Percentiles rank a stretch among this genome's conserved stretches.
phyloP scores from a whole-genome alignment of 2,329 filamentous ascomycete genomes.

The Aspergillus costaricaensis region DNA sequence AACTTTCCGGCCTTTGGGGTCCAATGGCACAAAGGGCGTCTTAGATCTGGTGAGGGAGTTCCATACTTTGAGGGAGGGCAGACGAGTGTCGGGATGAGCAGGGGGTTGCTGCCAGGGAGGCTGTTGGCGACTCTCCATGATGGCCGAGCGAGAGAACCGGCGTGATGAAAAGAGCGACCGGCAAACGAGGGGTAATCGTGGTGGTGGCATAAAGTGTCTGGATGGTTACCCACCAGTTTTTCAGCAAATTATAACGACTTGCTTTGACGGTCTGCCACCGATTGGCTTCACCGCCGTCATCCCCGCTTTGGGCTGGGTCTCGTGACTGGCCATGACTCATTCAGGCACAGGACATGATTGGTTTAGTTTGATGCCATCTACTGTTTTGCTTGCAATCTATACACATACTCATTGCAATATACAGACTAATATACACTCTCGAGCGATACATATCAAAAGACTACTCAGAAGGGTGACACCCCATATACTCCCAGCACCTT shows the following conservation, averaged over 20 bases:
- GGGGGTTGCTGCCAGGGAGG: slow-evolving; percentile 48
- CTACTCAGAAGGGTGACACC: slow-evolving; percentile 11
- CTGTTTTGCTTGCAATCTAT: no score
- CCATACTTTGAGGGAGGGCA: slow-evolving; percentile 70
- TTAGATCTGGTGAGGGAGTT: slow-evolving; percentile 78
- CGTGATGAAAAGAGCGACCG: neutral
- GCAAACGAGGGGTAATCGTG: slow-evolving; percentile 5
- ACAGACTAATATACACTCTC: no score
- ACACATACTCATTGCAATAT: no score
- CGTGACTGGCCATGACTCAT: neutral
- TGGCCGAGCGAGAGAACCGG: slow-evolving; percentile 5
- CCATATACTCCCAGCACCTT: slow-evolving; percentile 25
- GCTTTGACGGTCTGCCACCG: neutral
- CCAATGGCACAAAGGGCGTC: slow-evolving; percentile 72
- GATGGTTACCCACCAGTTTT: no score
- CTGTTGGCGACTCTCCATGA: slow-evolving; percentile 39
- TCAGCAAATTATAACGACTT: neutral
- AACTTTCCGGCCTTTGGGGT: slow-evolving; percentile 66
- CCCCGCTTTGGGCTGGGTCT: neutral
- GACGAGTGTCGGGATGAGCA: slow-evolving; percentile 32
- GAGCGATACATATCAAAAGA: no score
- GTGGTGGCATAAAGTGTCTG: slow-evolving; percentile 2
- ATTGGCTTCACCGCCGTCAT: slow-evolving; percentile 1
- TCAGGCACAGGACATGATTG: neutral
- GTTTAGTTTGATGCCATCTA: no score